Base-by-base conservation (phyloP, 768 basidiomycete genomes). In the Mycena leptocephala region DNA sequence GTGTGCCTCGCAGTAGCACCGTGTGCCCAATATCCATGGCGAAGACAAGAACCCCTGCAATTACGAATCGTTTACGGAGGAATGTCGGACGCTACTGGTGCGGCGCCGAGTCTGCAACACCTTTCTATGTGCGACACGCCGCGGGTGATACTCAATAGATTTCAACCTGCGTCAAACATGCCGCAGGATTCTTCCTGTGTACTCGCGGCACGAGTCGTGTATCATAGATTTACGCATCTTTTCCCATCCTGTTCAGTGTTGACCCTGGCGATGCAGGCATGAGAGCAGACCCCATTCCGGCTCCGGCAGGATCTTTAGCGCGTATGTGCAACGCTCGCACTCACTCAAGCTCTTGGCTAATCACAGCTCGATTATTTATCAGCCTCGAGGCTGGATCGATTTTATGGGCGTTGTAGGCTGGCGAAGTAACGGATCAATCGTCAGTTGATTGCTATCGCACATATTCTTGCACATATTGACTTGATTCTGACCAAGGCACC, bases 361-460 rank as follows among this genome's bases (percentile, higher is more conserved):
- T 70, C 58, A 46, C 41, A 61, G 11, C 5, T 13, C 22, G n/a
- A 68, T 5, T 24, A 69, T 69, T 69, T 69, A 69, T 69, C 68
- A 69, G 48, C 48, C 48, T 26, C 6, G n/a, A n/a, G n/a, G 43
- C 43, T 46, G 43, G 13, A 18, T 46, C 28, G 3, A 28, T 56
- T 26, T 26, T 53, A 24, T 24, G 51, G 48, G 14, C 48, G 48
- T 64, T 16, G 39, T 41, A 33, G 16, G 26, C 18, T 58, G 53
- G 56, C 28, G 41, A 69, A 55, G 46, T 35, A 33, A 28, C 62
- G 71, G 65, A 72, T 63, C 35, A 65, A 51, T 1, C 48, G 66
- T 74, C 65, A 74, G 73, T 74, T 74, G 73, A 74, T 74, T 26
- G 58, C 39, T 69, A 43, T 56, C 61, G 72, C 55, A n/a, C n/a